Evolutionary conservation across 306 rosid species (phyloP).

Genomic region (Quercus engelmannii): DNA sequence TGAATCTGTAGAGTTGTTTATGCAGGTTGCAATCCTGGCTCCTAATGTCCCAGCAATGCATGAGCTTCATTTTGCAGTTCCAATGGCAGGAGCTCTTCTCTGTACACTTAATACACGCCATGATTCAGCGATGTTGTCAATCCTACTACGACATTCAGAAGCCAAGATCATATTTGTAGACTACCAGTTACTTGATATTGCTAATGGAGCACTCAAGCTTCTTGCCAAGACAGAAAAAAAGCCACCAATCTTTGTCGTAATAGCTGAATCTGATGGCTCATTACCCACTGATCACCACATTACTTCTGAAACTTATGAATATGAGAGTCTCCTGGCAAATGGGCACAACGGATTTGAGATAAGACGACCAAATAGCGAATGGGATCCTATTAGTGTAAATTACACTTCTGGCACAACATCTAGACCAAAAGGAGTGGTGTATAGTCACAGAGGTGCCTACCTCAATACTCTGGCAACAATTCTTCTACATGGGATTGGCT

Average conservation of each 20-base stretch:
- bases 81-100: conserved; percentile 86
- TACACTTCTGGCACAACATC: conserved; percentile 96
- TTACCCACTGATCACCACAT: conserved; percentile 7
- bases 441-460: conserved; percentile 81
- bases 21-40: conserved; percentile 75
- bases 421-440: conserved; percentile 86
- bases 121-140: conserved; percentile 53
- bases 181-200: conserved; percentile 54
- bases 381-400: conserved; percentile 76
- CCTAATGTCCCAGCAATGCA: conserved; percentile 90
- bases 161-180: conserved; percentile 76
- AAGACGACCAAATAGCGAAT: conserved; percentile 59
- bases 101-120: conserved; percentile 69
- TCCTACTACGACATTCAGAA: conserved; percentile 55
- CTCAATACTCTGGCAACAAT: conserved; percentile 67
- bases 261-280: conserved; percentile 41
- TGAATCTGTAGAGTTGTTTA: conserved; percentile 6
- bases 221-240: conserved; percentile 23
- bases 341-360: conserved; percentile 49
- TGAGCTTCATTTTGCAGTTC: conserved; percentile 93
- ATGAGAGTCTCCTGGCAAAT: conserved; percentile 46
- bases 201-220: conserved; percentile 48
- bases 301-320: conserved; percentile 40
- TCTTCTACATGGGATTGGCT: conserved; percentile 57
- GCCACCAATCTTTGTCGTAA: conserved; percentile 51